phyloP scores from a whole-genome alignment of 441 rosid species.

The Hura crepitans region DNA sequence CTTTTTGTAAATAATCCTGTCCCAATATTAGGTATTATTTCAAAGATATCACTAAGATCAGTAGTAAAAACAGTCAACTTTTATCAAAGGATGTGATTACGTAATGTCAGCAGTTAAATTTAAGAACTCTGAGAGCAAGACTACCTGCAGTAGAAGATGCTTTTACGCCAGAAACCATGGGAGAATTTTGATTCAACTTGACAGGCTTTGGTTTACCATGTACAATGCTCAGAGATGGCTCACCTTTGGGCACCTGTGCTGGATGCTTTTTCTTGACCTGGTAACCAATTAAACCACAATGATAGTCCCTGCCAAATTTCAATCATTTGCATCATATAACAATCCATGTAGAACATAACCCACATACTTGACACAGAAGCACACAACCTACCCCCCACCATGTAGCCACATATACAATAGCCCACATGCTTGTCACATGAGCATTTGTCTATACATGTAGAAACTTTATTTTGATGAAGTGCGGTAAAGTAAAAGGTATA shows the following conservation, averaged over 20 bases:
- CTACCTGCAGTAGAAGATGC: slow-evolving; percentile 35
- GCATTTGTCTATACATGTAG: neutral
- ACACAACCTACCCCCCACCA: too few species aligned
- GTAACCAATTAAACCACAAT: slow-evolving; percentile 84
- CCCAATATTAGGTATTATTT: slow-evolving; percentile 23
- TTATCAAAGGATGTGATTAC: slow-evolving; percentile 11
- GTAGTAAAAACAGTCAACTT: slow-evolving; percentile 3
- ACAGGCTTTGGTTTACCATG: slow-evolving; percentile 32
- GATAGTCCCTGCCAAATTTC: slow-evolving; percentile 59
- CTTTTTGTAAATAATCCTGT: slow-evolving; percentile 48
- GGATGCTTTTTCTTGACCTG: slow-evolving; percentile 47
- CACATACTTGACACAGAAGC: neutral
- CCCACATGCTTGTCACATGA: neutral
- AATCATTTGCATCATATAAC: slow-evolving; percentile 17
- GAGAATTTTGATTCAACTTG: slow-evolving; percentile 26
- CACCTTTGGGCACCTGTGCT: slow-evolving; percentile 26
- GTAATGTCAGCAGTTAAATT: neutral
- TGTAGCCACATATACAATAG: neutral
- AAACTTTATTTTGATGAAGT: neutral
- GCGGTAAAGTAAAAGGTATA: neutral
- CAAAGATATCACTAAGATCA: slow-evolving; percentile 1
- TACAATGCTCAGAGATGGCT: slow-evolving; percentile 28
- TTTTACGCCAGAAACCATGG: slow-evolving; percentile 29
- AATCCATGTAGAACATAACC: slow-evolving; percentile 12
- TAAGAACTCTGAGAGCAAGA: neutral